These are phyloP conservation scores for Aleurites moluccanus DNA, from an alignment of 441 rosid genomes.

Conservation along the genomic window DNA sequence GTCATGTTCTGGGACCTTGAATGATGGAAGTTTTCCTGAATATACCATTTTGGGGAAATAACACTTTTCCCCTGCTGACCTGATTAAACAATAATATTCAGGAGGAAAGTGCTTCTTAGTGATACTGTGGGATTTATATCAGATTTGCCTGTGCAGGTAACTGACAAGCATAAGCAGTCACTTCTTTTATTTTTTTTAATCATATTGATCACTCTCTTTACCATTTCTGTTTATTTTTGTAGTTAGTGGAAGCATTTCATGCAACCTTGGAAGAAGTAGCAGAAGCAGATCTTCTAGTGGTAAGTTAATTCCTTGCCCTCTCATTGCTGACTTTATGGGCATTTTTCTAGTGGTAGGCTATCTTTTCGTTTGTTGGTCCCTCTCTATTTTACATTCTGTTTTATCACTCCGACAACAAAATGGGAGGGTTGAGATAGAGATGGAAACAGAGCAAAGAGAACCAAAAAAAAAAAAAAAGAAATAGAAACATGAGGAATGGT, in stretches of 20 bases:
- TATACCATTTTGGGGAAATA: background rate
- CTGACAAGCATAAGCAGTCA: slow-evolving; percentile 8
- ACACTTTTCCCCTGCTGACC: slow-evolving; percentile 6
- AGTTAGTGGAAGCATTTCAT: slow-evolving; percentile 74
- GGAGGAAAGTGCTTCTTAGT: slow-evolving; percentile 81
- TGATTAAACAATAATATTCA: slow-evolving; percentile 34
- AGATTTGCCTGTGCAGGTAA: slow-evolving; percentile 91
- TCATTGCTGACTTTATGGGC: background rate
- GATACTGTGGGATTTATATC: slow-evolving; percentile 98
- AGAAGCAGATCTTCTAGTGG: slow-evolving; percentile 94
- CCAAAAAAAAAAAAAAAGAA: background rate
- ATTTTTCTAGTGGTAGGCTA: background rate
- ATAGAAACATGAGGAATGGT: background rate
- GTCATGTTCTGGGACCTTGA: slow-evolving; percentile 8
- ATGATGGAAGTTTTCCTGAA: slow-evolving; percentile 2
- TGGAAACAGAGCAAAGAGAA: background rate
- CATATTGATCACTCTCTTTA: slow-evolving; percentile 3
- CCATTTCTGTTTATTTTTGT: slow-evolving; percentile 18
- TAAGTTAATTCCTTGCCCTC: slow-evolving; percentile 29
- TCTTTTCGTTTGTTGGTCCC: background rate
- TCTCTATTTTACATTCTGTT: background rate
- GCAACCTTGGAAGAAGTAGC: slow-evolving; percentile 79
- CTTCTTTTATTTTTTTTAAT: slow-evolving; percentile 7
- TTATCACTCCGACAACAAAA: background rate
- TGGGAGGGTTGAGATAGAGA: background rate